Evolutionary conservation across 2,329 filamentous ascomycete species (phyloP).

Genomic region (Aspergillus calidoustus): DNA sequence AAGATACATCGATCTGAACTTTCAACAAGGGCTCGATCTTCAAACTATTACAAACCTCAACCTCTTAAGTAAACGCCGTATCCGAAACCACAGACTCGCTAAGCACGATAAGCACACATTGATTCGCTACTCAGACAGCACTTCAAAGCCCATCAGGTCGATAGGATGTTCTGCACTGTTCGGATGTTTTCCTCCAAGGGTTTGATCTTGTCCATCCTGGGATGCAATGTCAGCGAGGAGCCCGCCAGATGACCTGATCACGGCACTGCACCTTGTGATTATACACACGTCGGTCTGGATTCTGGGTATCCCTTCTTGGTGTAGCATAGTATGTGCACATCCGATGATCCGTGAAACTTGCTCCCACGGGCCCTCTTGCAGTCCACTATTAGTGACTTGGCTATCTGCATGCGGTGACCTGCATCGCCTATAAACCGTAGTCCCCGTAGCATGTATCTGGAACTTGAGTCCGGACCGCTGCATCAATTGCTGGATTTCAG

Average conservation of each 20-base stretch:
- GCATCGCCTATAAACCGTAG: slow-evolving; percentile 71
- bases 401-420: not conserved
- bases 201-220: slow-evolving; percentile 79
- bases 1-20: not conserved
- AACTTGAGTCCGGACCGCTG: slow-evolving; percentile 76
- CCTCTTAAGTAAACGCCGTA: not conserved
- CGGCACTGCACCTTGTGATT: slow-evolving; percentile 65
- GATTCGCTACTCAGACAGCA: not conserved
- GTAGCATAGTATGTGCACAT: slow-evolving; percentile 75
- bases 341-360: slow-evolving; percentile 79
- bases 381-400: not conserved
- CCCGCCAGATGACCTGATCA: not conserved
- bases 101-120: not conserved
- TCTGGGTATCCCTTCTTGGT: slow-evolving; percentile 71
- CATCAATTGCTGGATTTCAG: slow-evolving; percentile 79
- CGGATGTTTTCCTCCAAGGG: slow-evolving; percentile 55
- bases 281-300: slow-evolving; percentile 86
- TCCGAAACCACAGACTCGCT: not conserved
- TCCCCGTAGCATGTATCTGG: slow-evolving; percentile 87
- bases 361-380: slow-evolving; percentile 81
- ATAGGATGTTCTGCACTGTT: slow-evolving; percentile 10
- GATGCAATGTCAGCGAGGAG: not conserved
- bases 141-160: not conserved
- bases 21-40: not conserved
- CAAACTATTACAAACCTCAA: not conserved